phyloP scores from a whole-genome alignment of 2,329 filamentous ascomycete species.

The Clonostachys sp. region DNA sequence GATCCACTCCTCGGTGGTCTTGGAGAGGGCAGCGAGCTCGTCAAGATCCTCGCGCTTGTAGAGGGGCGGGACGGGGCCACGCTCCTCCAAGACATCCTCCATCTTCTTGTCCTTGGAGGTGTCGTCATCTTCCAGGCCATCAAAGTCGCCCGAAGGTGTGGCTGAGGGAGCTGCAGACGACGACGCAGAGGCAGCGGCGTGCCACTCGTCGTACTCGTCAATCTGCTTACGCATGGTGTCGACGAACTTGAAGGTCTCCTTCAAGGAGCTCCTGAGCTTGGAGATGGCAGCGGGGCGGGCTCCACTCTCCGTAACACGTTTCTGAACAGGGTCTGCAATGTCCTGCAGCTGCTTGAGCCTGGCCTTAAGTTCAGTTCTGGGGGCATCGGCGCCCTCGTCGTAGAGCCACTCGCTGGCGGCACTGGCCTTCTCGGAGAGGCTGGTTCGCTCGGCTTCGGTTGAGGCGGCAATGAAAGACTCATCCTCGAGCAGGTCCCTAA shows the following conservation, averaged over 20 bases:
- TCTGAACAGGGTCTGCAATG: slow-evolving; percentile 73
- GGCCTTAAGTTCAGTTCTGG: slow-evolving; percentile 67
- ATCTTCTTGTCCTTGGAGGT: slow-evolving; percentile 33
- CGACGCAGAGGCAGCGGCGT: slow-evolving; percentile 42
- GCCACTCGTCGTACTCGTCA: slow-evolving; percentile 58
- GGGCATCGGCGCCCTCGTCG: slow-evolving; percentile 73
- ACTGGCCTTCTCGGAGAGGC: slow-evolving; percentile 64
- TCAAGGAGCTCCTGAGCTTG: slow-evolving; percentile 64
- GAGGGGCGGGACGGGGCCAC: slow-evolving; percentile 55
- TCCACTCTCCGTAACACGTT: slow-evolving; percentile 66
- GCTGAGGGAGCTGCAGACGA: slow-evolving; percentile 38
- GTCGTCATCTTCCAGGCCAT: slow-evolving; percentile 72
- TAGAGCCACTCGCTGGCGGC: slow-evolving; percentile 87
- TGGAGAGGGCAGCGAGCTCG: slow-evolving; percentile 56
- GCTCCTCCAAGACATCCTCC: slow-evolving; percentile 37
- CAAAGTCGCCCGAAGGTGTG: slow-evolving; percentile 53
- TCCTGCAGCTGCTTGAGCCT: slow-evolving; percentile 74
- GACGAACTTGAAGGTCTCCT: slow-evolving; percentile 67
- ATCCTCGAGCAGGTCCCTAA: slow-evolving; percentile 76
- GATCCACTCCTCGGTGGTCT: slow-evolving; percentile 68
- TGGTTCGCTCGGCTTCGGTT: slow-evolving; percentile 60
- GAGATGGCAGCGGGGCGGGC: slow-evolving; percentile 68
- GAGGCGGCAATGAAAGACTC: slow-evolving; percentile 69
- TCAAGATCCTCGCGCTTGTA: slow-evolving; percentile 72
- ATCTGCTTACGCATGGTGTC: slow-evolving; percentile 68